Conservation (phyloP, 495 filamentous ascomycete species). For the Astrothelium macrocarpum region DNA sequence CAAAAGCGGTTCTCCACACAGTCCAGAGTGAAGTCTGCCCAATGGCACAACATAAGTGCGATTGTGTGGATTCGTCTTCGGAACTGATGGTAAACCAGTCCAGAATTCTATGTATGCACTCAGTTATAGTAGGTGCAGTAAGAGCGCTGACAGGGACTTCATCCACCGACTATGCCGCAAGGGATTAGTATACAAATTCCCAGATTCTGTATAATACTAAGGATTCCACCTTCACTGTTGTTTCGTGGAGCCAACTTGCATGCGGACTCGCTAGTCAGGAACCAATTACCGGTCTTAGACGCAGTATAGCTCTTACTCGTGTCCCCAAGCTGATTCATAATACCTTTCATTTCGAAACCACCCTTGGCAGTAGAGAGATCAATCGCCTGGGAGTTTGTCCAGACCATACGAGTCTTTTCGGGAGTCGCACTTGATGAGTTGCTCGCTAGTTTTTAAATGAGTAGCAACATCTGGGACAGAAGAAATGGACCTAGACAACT, state of each 20-base stretch:
- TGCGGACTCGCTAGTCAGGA: slow-evolving; percentile 12
- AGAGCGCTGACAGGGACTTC: not conserved
- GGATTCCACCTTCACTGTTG: not conserved
- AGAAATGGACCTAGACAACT: slow-evolving; percentile 32
- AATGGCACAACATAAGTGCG: too few species aligned
- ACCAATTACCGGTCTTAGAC: slow-evolving; percentile 22
- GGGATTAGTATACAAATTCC: not conserved
- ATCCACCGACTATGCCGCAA: not conserved
- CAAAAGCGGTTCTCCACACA: too few species aligned
- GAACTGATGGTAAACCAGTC: too few species aligned
- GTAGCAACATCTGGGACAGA: slow-evolving; percentile 36
- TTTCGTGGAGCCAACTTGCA: not conserved
- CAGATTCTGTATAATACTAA: not conserved
- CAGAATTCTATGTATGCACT: too few species aligned
- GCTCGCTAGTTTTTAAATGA: slow-evolving; percentile 34
- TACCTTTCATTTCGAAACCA: not conserved
- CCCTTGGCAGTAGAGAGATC: slow-evolving; percentile 6
- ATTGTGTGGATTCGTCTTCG: too few species aligned
- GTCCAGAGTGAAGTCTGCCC: too few species aligned
- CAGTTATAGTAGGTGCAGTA: slow-evolving; percentile 19
- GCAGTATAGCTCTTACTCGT: not conserved
- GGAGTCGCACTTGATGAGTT: slow-evolving; percentile 8
- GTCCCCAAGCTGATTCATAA: not conserved
- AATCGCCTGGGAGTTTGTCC: slow-evolving; percentile 25
- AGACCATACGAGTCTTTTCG: slow-evolving; percentile 32